phyloP scores from a whole-genome alignment of 495 filamentous ascomycete species.

The Daldinia loculata region DNA sequence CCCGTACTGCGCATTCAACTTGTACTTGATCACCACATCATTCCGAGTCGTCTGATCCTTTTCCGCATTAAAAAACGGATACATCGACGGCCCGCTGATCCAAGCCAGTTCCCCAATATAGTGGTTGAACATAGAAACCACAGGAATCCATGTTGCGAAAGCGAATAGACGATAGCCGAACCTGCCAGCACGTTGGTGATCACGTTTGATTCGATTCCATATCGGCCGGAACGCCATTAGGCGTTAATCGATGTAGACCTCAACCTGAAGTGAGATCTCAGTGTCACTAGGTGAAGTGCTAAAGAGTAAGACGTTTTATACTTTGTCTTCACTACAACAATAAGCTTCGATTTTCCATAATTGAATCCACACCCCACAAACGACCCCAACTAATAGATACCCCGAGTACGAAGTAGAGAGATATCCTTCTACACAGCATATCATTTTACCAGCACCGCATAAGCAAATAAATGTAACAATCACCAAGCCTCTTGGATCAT shows the following conservation, averaged over 20 bases:
- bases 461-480: background rate
- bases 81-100: constrained; percentile 78
- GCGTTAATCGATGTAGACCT: constrained; percentile 2
- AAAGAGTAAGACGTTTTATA: background rate
- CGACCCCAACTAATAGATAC: background rate
- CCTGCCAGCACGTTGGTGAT: constrained; percentile 45
- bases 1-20: constrained; percentile 54
- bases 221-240: constrained; percentile 47
- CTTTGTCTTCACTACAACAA: background rate
- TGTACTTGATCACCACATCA: constrained; percentile 63
- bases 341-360: constrained; percentile 1
- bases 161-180: constrained; percentile 59
- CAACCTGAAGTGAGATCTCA: background rate
- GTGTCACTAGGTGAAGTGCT: background rate
- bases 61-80: constrained; percentile 75
- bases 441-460: background rate
- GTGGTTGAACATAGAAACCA: constrained; percentile 69
- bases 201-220: constrained; percentile 46
- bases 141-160: constrained; percentile 68
- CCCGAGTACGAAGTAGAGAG: background rate
- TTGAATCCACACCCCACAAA: background rate
- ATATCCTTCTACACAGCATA: background rate
- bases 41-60: constrained; percentile 64
- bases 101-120: constrained; percentile 68
- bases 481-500: background rate